Evolutionary conservation across 306 rosid species (phyloP).

Genomic region (Vachellia pachyceras): DNA sequence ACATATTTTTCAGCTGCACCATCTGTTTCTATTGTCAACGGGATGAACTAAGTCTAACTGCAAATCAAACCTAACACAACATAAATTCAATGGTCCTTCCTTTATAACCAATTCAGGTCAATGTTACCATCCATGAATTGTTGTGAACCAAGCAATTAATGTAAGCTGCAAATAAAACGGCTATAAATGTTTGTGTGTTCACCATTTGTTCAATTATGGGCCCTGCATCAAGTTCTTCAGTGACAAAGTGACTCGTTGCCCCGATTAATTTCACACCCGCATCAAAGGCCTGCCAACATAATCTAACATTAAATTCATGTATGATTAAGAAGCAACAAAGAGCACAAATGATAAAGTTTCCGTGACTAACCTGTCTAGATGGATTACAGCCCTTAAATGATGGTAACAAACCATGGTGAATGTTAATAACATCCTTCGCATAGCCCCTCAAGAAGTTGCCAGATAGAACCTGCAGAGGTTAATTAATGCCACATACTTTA

Average conservation of each 20-base stretch:
- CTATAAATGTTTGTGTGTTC: conserved; percentile 29
- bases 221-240: conserved; percentile 89
- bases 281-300: conserved; percentile 90
- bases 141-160: conserved; percentile 34
- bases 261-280: conserved; percentile 98
- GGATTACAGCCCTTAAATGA: conserved; percentile 95
- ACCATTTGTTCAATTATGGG: conserved; percentile 99
- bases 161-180: background rate
- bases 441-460: conserved; percentile 73
- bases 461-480: conserved; percentile 73
- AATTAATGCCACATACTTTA: conserved; percentile 32
- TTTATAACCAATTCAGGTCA: conserved; percentile 23
- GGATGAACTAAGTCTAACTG: background rate
- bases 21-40: conserved; percentile 23
- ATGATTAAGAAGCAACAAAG: conserved; percentile 45
- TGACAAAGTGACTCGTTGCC: conserved; percentile 95
- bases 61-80: background rate
- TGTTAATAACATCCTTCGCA: conserved; percentile 87
- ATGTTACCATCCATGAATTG: background rate
- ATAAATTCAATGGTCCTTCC: conserved; percentile 9
- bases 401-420: conserved; percentile 97
- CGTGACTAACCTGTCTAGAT: conserved; percentile 73
- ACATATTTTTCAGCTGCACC: conserved; percentile 29
- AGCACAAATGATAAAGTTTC: conserved; percentile 29
- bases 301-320: conserved; percentile 45